Percentiles rank a stretch among this genome's conserved stretches.
Conservation (phyloP, 202 grass and related monocot genomes). For the Sporobolus alterniflorus region DNA sequence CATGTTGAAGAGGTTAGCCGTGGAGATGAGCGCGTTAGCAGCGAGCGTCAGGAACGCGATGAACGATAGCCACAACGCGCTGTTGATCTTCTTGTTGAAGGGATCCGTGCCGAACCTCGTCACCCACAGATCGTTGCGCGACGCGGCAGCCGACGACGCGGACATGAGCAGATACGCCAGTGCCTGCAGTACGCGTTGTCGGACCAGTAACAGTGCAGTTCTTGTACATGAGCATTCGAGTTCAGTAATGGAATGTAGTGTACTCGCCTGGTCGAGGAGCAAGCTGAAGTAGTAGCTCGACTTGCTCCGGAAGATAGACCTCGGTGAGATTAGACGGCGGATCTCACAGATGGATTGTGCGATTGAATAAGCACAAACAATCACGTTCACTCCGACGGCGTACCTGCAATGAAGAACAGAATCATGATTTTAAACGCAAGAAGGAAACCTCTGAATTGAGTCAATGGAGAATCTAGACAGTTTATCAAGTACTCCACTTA, state of each 20-base stretch:
- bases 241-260: not conserved
- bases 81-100: slow-evolving; percentile 74
- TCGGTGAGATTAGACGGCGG: slow-evolving; percentile 34
- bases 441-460: not conserved
- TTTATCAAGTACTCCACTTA: too few relatives aligned
- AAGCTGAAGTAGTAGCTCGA: slow-evolving; percentile 79
- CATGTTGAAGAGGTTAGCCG: slow-evolving; percentile 74
- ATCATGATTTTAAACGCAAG: not conserved
- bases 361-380: slow-evolving; percentile 72
- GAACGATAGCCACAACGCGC: slow-evolving; percentile 72
- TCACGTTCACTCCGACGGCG: slow-evolving; percentile 63
- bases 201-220: not conserved
- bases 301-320: slow-evolving; percentile 45
- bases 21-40: slow-evolving; percentile 72
- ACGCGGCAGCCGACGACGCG: slow-evolving; percentile 79
- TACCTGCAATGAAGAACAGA: slow-evolving; percentile 49
- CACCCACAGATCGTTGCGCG: slow-evolving; percentile 79
- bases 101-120: slow-evolving; percentile 73
- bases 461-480: not conserved
- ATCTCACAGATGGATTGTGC: slow-evolving; percentile 63
- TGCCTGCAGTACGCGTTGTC: slow-evolving; percentile 42
- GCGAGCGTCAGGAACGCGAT: slow-evolving; percentile 69
- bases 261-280: slow-evolving; percentile 79
- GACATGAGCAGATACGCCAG: slow-evolving; percentile 92
- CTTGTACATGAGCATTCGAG: not conserved